phyloP scores from a whole-genome alignment of 768 basidiomycete genomes.

The Arthromyces matolae region DNA sequence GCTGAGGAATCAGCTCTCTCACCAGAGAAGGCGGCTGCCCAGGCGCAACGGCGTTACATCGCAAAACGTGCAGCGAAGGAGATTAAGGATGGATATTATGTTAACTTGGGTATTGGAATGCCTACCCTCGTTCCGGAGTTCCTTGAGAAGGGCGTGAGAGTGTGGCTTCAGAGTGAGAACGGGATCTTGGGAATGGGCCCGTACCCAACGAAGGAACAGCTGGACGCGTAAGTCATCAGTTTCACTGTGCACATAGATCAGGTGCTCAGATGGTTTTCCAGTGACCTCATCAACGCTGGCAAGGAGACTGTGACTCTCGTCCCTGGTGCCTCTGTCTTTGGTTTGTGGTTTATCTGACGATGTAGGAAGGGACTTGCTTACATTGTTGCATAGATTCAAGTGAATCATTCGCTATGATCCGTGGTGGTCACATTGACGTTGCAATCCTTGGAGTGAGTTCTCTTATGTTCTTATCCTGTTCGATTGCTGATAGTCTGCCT shows the following conservation, averaged over 20 bases:
- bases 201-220: constrained; percentile 76
- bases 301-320: constrained; percentile 93
- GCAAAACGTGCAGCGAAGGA: constrained; percentile 87
- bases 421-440: constrained; percentile 92
- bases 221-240: constrained; percentile 79
- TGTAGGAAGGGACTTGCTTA: not conserved
- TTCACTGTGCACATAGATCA: too few species aligned
- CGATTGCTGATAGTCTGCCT: constrained; percentile 39
- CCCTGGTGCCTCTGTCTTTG: constrained; percentile 89
- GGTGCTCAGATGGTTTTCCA: too few species aligned
- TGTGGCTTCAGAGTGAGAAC: constrained; percentile 93
- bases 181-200: constrained; percentile 88
- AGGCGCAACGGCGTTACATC: constrained; percentile 64
- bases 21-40: constrained; percentile 51
- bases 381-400: constrained; percentile 58
- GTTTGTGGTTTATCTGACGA: constrained; percentile 36
- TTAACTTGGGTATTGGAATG: constrained; percentile 90
- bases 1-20: constrained; percentile 24
- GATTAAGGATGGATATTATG: constrained; percentile 82
- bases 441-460: constrained; percentile 82
- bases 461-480: constrained; percentile 45
- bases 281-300: constrained; percentile 91
- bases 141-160: constrained; percentile 64
- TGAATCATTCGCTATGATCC: constrained; percentile 97
- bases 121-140: constrained; percentile 85